These are phyloP conservation scores for Brassica cretica DNA, from an alignment of 345 rosid genomes.

Conservation along the genomic window DNA sequence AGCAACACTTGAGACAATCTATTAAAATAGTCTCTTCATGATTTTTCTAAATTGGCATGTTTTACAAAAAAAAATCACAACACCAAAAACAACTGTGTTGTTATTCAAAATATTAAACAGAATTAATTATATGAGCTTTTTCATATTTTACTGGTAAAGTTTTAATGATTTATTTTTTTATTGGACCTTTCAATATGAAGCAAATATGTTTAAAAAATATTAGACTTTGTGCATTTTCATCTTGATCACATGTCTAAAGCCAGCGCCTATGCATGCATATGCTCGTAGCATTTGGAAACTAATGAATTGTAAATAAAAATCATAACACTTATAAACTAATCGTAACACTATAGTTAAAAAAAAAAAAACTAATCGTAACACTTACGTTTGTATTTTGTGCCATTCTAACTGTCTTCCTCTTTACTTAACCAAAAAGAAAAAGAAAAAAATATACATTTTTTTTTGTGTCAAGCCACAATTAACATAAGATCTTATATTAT, in stretches of 20 bases:
- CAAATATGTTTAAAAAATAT: neutral
- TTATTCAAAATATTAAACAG: neutral
- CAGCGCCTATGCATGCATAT: neutral
- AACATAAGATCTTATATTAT: neutral
- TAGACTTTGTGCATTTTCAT: neutral
- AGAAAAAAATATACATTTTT: no score
- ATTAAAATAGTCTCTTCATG: no score
- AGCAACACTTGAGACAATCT: no score
- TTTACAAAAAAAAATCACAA: no score
- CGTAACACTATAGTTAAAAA: no score
- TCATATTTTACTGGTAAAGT: neutral
- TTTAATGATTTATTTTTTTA: no score
- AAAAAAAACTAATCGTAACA: no score
- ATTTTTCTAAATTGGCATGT: no score
- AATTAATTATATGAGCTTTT: neutral
- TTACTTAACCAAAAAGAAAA: no score
- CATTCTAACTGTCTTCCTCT: no score
- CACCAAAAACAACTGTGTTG: no score
- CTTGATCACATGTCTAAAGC: neutral
- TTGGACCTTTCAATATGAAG: neutral
- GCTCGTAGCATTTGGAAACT: neutral
- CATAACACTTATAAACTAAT: neutral
- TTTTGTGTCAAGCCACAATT: neutral
- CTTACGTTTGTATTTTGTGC: no score
- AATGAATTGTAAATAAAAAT: neutral